A percentile compares a stretch with the other conserved stretches of the same genome.
Evolutionary conservation across 2,329 filamentous ascomycete species (phyloP).

Genomic region (Sporothrix luriei): DNA sequence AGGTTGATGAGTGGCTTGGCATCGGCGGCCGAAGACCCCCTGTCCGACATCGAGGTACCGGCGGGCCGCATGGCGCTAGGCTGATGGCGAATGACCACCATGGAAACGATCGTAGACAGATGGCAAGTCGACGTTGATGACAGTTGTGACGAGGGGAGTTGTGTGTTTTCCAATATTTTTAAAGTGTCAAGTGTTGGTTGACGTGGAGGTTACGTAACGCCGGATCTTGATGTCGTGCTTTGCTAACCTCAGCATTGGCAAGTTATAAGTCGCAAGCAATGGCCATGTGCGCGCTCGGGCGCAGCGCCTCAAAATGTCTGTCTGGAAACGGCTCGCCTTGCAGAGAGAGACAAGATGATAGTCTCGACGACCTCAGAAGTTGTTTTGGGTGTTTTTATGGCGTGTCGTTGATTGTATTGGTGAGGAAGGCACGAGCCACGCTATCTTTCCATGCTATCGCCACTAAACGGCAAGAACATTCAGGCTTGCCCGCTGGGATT

Average conservation of each 20-base stretch:
- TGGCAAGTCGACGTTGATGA: not conserved
- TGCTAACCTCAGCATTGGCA: not conserved
- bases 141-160: not conserved
- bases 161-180: not conserved
- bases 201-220: slow-evolving; percentile 1
- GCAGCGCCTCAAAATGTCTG: not conserved
- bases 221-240: slow-evolving; percentile 8
- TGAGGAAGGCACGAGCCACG: slow-evolving; percentile 17
- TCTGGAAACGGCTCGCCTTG: not conserved
- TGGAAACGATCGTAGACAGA: not conserved
- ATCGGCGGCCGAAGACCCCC: not conserved
- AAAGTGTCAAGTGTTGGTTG: not conserved
- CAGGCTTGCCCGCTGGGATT: not conserved
- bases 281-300: not conserved
- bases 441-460: slow-evolving; percentile 24
- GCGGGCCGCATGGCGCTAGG: not conserved
- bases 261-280: not conserved
- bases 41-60: not conserved
- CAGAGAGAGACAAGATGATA: not conserved
- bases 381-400: slow-evolving; percentile 1
- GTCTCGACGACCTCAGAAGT: not conserved
- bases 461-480: not conserved
- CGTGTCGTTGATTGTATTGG: not conserved
- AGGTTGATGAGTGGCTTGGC: slow-evolving; percentile 59
- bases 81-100: slow-evolving; percentile 3